These are phyloP conservation scores for Neurospora crassa DNA, from an alignment of 2,329 filamentous ascomycete species.

Conservation along the genomic window DNA sequence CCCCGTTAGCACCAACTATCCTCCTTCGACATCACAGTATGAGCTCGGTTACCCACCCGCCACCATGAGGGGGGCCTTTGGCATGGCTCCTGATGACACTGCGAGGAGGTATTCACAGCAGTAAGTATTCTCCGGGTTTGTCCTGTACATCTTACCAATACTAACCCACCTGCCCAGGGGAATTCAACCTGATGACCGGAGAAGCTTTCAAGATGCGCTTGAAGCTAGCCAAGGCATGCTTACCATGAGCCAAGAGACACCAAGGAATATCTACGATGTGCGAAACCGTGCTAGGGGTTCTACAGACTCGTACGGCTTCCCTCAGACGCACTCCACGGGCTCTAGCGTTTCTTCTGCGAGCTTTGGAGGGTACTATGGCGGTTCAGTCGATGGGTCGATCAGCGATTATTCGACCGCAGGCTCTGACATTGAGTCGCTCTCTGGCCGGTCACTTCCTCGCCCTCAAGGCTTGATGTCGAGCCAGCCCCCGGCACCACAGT, in stretches of 20 bases:
- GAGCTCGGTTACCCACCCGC: slow-evolving; percentile 68
- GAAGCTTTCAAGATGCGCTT: slow-evolving; percentile 61
- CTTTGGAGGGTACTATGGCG: slow-evolving; percentile 76
- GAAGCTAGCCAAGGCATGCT: slow-evolving; percentile 93
- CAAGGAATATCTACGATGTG: slow-evolving; percentile 77
- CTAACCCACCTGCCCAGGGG: slow-evolving; percentile 14
- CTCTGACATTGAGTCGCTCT: slow-evolving; percentile 75
- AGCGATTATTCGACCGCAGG: slow-evolving; percentile 89
- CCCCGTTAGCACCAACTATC: slow-evolving; percentile 55
- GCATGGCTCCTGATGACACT: slow-evolving; percentile 46
- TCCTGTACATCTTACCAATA: background rate
- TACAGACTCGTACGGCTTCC: slow-evolving; percentile 84
- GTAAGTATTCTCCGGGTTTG: slow-evolving; percentile 39
- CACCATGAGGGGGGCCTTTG: slow-evolving; percentile 49
- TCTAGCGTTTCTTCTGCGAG: slow-evolving; percentile 84
- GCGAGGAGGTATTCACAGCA: slow-evolving; percentile 70
- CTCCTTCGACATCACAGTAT: slow-evolving; percentile 60
- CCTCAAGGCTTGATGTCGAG: slow-evolving; percentile 55
- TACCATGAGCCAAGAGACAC: slow-evolving; percentile 90
- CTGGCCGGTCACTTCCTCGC: slow-evolving; percentile 73
- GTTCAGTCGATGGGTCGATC: slow-evolving; percentile 73
- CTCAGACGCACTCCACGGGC: slow-evolving; percentile 70
- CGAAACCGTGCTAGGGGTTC: slow-evolving; percentile 57
- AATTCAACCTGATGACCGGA: slow-evolving; percentile 31
- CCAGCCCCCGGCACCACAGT: slow-evolving; percentile 74